phyloP scores from a whole-genome alignment of 352 stramenopile genomes.

The Phytophthora fragariaefolia region DNA sequence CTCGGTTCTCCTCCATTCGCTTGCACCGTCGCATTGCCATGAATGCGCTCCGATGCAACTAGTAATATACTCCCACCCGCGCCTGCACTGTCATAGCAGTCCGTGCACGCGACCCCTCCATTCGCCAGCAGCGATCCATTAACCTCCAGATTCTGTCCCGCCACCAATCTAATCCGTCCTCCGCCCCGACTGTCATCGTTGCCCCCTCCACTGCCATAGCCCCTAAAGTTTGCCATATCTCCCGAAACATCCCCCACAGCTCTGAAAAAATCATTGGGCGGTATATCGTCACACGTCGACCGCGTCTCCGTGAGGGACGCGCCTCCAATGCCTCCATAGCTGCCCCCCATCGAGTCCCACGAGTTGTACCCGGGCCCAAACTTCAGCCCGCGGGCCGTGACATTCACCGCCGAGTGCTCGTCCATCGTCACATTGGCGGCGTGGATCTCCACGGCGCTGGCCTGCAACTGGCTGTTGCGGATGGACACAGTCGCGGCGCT shows the following conservation, averaged over 20 bases:
- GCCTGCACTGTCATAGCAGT: conserved; percentile 66
- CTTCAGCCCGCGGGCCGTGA: conserved; percentile 68
- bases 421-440: conserved; percentile 56
- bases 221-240: conserved; percentile 68
- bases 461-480: conserved; percentile 53
- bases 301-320: conserved; percentile 52
- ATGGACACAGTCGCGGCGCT: conserved; percentile 43
- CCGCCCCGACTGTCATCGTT: conserved; percentile 65
- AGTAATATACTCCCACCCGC: conserved; percentile 62
- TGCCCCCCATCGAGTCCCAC: conserved; percentile 66
- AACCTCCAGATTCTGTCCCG: conserved; percentile 46
- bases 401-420: conserved; percentile 54
- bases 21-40: conserved; percentile 51
- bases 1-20: conserved; percentile 63
- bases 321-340: conserved; percentile 81
- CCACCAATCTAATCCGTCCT: conserved; percentile 61
- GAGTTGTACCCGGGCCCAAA: conserved; percentile 87
- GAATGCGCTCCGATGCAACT: conserved; percentile 42
- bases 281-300: conserved; percentile 59
- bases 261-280: conserved; percentile 65
- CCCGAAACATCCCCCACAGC: conserved; percentile 69
- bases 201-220: conserved; percentile 84
- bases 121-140: conserved; percentile 74
- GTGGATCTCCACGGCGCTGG: conserved; percentile 70
- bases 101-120: conserved; percentile 55